Conservation (phyloP, 805 yeast species). For the Candida quercuum region DNA sequence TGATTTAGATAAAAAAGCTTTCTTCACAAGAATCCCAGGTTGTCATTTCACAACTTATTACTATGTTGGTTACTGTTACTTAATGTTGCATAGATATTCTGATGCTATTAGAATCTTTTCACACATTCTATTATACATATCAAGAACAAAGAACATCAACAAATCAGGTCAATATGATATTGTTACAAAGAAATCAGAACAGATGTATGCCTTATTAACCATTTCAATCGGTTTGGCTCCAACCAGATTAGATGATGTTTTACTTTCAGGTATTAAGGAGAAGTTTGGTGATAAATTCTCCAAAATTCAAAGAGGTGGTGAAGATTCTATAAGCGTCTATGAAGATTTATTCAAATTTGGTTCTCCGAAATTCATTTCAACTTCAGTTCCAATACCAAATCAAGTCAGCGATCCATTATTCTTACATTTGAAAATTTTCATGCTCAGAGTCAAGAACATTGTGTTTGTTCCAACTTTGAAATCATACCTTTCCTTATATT, state of each 20-base stretch:
- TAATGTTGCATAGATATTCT: constrained; percentile 44
- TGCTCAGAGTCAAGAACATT: constrained; percentile 34
- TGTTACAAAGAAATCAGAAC: constrained; percentile 43
- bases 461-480: constrained; percentile 36
- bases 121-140: constrained; percentile 39
- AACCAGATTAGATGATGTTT: constrained; percentile 39
- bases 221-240: constrained; percentile 41
- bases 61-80: constrained; percentile 45
- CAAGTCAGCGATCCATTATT: constrained; percentile 35
- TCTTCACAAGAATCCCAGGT: constrained; percentile 41
- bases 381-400: constrained; percentile 29
- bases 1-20: constrained; percentile 41
- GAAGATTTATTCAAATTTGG: constrained; percentile 43
- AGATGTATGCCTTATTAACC: constrained; percentile 45
- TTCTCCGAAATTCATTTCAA: constrained; percentile 43
- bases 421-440: constrained; percentile 38
- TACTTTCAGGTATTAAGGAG: constrained; percentile 39
- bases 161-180: constrained; percentile 40
- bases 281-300: constrained; percentile 40
- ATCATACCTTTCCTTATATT: constrained; percentile 40
- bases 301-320: constrained; percentile 37
- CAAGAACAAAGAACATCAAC: constrained; percentile 39
- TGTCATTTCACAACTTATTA: constrained; percentile 47
- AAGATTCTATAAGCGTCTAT: constrained; percentile 33
- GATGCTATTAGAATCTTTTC: constrained; percentile 45